Base-by-base conservation (phyloP, 2,329 filamentous ascomycete species). In the Fusarium domesticum region DNA sequence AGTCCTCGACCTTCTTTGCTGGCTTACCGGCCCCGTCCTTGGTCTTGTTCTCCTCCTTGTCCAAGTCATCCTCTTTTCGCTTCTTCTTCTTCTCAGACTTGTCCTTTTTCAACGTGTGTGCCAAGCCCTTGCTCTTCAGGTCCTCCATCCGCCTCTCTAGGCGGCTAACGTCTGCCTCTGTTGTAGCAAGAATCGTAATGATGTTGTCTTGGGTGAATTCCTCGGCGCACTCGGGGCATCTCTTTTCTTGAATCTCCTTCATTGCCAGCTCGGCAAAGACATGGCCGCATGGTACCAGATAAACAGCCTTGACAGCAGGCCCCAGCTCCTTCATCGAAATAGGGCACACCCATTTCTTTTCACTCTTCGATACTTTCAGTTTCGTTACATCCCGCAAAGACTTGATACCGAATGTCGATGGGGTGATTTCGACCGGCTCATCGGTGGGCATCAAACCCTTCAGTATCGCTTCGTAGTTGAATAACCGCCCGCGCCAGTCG, bases 241-340 rank as follows among this genome's bases (percentile, higher is more conserved):
- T 61, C 19, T 75, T 72, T 52, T 87, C 84, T 3, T 71, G 64
- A n/a, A 95, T 81, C 67, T 93, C 87, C 55, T 84, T 87, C 54
- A 97, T 84, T 6, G 90, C 89, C 41, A 83, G 82, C 49, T 95
- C 90, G 1, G 89, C 85, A 68, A 97, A 97, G 1, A 89, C 91
- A 72, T 98, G 95, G 0, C 93, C 95, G 60, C 93, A 98, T 0
- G 93, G 93, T 5, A 97, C 88, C 3, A 98, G 61, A 60, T 97
- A 98, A 2, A 95, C 89, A 1, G 89, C 78, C 66, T 85, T 92
- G 14, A 85, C 83, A 5, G 76, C 76, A 0, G 90, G 83, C 0
- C 93, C 93, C 18, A 98, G 70, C 64, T 87, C 84, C 64, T 95
- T 95, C 59, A 87, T 81, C 2, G 91, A 95, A 42, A 97, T 80